Percentiles rank a stretch among this genome's conserved stretches.
Evolutionary conservation across 768 basidiomycete species (phyloP).

Genomic region (Lentinula boryana): DNA sequence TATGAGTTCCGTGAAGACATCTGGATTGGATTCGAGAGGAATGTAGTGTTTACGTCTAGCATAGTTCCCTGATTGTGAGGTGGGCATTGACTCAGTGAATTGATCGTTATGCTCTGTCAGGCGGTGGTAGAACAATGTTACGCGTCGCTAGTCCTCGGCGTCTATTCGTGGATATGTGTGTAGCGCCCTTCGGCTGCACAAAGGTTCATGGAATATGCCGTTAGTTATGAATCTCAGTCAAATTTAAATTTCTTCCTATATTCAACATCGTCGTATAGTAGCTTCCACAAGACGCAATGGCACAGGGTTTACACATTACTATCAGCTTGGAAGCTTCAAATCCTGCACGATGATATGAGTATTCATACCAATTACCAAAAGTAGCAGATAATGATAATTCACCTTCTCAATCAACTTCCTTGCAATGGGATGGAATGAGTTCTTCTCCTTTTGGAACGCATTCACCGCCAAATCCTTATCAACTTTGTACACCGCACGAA

Average conservation of each 20-base stretch:
- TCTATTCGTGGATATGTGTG: too few species aligned
- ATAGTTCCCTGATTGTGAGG: background rate
- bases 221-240: too few species aligned
- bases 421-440: constrained; percentile 73
- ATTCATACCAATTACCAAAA: background rate
- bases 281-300: too few species aligned
- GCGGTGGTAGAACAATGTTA: too few species aligned
- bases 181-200: too few species aligned
- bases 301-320: background rate
- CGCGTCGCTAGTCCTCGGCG: too few species aligned
- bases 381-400: background rate
- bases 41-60: constrained; percentile 21
- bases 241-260: too few species aligned
- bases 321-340: background rate
- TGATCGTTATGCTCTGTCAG: too few species aligned
- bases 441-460: constrained; percentile 41
- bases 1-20: constrained; percentile 28
- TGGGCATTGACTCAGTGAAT: background rate
- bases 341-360: background rate
- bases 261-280: too few species aligned
- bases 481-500: constrained; percentile 49
- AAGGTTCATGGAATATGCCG: too few species aligned
- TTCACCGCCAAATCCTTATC: constrained; percentile 45
- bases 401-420: constrained; percentile 74
- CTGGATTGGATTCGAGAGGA: constrained; percentile 32